These are phyloP conservation scores for Pseudopyricularia javanii DNA, from an alignment of 2,329 filamentous ascomycete species.

Conservation along the genomic window DNA sequence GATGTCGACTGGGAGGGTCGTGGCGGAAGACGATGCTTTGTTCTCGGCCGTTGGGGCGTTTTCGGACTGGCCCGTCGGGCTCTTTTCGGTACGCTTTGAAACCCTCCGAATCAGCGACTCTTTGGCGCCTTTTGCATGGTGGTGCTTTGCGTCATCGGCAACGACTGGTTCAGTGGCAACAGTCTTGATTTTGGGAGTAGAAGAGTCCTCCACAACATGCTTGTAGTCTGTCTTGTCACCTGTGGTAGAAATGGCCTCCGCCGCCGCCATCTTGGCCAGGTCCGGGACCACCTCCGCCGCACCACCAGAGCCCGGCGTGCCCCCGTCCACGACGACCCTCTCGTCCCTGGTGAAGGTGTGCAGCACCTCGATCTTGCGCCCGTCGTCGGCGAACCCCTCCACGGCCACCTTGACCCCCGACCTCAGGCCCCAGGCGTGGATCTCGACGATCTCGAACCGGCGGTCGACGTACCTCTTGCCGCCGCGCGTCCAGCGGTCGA, in stretches of 20 bases:
- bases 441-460: conserved; percentile 71
- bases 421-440: conserved; percentile 80
- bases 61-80: not conserved
- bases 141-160: conserved; percentile 3
- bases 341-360: conserved; percentile 71
- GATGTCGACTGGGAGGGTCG: not conserved
- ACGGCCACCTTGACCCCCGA: conserved; percentile 81
- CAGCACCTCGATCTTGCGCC: conserved; percentile 71
- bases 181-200: conserved; percentile 3
- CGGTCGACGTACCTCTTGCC: conserved; percentile 73
- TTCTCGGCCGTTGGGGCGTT: conserved; percentile 1
- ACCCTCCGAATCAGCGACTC: conserved; percentile 10
- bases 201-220: conserved; percentile 3
- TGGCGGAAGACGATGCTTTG: conserved; percentile 3
- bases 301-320: conserved; percentile 34
- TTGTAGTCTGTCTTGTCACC: conserved; percentile 5
- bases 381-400: conserved; percentile 79
- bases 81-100: conserved; percentile 5
- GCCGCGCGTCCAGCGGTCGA: conserved; percentile 65
- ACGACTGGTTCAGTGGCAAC: not conserved
- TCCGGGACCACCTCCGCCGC: conserved; percentile 40
- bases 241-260: conserved; percentile 16
- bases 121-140: conserved; percentile 2
- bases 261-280: conserved; percentile 27
- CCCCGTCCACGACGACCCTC: conserved; percentile 52